Conservation (phyloP, 2,329 filamentous ascomycete species). For the Thielaviopsis musarum region DNA sequence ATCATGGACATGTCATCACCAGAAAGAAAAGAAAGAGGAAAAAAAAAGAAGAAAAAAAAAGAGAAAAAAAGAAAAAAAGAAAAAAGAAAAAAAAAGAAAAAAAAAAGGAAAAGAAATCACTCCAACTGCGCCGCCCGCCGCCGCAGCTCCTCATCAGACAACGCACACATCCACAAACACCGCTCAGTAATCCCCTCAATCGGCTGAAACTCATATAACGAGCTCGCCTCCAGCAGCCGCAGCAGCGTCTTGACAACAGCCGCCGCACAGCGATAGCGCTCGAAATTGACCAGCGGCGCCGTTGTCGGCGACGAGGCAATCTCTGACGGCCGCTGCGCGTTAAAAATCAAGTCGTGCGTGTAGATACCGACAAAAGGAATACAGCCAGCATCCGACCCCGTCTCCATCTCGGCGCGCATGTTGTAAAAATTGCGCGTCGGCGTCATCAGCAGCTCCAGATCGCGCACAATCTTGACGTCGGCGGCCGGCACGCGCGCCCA, state of each 20-base stretch:
- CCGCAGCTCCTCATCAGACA: conserved; percentile 59
- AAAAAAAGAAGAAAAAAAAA: not conserved
- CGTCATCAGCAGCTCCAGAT: conserved; percentile 57
- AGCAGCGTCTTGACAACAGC: conserved; percentile 65
- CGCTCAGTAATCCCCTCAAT: conserved; percentile 63
- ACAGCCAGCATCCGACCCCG: conserved; percentile 48
- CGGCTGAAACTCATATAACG: conserved; percentile 55
- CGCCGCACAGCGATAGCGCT: conserved; percentile 60
- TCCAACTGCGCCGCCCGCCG: conserved; percentile 34
- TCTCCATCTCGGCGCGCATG: conserved; percentile 65
- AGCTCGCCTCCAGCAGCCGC: conserved; percentile 62
- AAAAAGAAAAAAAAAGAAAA: not conserved
- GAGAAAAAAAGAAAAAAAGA: not conserved
- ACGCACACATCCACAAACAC: conserved; percentile 70
- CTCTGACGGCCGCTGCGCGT: conserved; percentile 60
- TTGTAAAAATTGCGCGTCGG: conserved; percentile 64
- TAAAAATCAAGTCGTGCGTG: conserved; percentile 70
- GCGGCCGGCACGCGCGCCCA: conserved; percentile 52
- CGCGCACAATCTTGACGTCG: conserved; percentile 48
- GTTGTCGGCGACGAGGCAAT: conserved; percentile 50
- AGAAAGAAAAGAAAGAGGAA: not conserved
- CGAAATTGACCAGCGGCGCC: conserved; percentile 65
- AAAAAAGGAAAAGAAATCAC: conserved; percentile 14
- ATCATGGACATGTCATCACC: too few species aligned
- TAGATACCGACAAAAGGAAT: conserved; percentile 76